Percentiles rank a stretch among this genome's conserved stretches.
phyloP scores from a whole-genome alignment of 495 filamentous ascomycete species.

The Echria macrotheca region DNA sequence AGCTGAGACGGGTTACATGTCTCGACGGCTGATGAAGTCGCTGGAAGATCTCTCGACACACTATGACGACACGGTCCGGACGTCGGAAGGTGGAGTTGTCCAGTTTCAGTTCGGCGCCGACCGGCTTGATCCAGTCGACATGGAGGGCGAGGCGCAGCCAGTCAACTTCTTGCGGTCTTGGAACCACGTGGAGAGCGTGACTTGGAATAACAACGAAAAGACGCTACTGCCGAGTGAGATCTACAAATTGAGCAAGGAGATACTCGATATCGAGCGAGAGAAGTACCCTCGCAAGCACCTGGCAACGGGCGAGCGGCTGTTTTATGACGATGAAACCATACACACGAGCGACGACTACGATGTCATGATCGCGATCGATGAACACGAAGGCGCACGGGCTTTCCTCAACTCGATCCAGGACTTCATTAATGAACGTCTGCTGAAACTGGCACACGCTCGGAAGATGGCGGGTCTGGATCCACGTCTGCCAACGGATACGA shows the following conservation, averaged over 20 bases:
- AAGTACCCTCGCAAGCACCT: constrained; percentile 57
- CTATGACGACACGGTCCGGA: constrained; percentile 93
- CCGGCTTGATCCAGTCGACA: constrained; percentile 89
- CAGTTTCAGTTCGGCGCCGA: constrained; percentile 98
- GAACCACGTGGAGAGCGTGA: constrained; percentile 73
- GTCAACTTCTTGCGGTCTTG: constrained; percentile 92
- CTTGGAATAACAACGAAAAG: constrained; percentile 68
- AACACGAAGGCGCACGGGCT: constrained; percentile 74
- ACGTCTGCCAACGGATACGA: constrained; percentile 17
- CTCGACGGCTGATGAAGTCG: constrained; percentile 94
- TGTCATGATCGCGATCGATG: constrained; percentile 55
- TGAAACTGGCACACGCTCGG: constrained; percentile 47
- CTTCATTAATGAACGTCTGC: constrained; percentile 51
- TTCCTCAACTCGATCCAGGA: constrained; percentile 73
- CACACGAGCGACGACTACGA: constrained; percentile 37
- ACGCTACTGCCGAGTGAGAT: constrained; percentile 73
- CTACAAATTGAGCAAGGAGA: constrained; percentile 53
- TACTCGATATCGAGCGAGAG: constrained; percentile 58
- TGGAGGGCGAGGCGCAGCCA: constrained; percentile 91
- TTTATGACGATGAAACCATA: constrained; percentile 60
- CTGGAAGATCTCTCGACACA: constrained; percentile 86
- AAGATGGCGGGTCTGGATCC: constrained; percentile 36
- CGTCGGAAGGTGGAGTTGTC: constrained; percentile 75
- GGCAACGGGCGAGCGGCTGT: constrained; percentile 44
- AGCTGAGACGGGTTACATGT: constrained; percentile 99